Evolutionary conservation across 495 filamentous ascomycete genomes (phyloP), one percentile per base, ranked within the genome.

Genomic region (Trichoderma virens): DNA sequence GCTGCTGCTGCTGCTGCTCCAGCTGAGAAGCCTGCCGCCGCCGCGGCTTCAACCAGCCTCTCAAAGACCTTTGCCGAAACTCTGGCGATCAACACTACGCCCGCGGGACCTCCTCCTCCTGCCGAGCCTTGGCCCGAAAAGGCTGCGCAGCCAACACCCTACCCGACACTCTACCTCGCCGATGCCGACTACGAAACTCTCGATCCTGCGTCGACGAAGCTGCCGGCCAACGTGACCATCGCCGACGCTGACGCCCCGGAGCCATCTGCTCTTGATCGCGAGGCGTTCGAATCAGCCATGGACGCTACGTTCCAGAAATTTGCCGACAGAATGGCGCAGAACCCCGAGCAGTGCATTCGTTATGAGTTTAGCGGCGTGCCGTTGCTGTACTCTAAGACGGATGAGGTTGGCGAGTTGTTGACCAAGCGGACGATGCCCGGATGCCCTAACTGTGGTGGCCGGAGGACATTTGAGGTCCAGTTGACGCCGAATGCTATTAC

Each of bases 111-210:
- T 0, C 72, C 77, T 0, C 75, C 80, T 0, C 72, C 79, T 1
- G 71, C 79, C 5, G 81, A 87, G 32, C 90, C 92, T 5, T 98
- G 93, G 93, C 93, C 94, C 20, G 62, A 80, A 28, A 74, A 80
- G 32, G 76, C 85, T 7, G 74, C 76, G 2, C 87, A 89, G 67
- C 91, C 91, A 2, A 23, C 78, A 0, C 78, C 90, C 5, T 97
- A 91, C 78, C 87, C 91, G 0, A 72, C 81, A 59, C 90, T 85
- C 75, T 88, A 90, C 79, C 85, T 99, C 51, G 73, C 75, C 23
- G 93, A 98, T 71, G 93, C 93, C 13, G 94, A 97, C 67, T 93
- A 91, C 79, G 95, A 98, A 72, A 87, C 86, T 20, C 84, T 97
- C 47, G 88, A 89, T 68, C 79, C 80, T 4, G 74, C 69, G 7